Conservation (phyloP, 1,139 yeast genomes). For the Meyerozyma carpophila region DNA sequence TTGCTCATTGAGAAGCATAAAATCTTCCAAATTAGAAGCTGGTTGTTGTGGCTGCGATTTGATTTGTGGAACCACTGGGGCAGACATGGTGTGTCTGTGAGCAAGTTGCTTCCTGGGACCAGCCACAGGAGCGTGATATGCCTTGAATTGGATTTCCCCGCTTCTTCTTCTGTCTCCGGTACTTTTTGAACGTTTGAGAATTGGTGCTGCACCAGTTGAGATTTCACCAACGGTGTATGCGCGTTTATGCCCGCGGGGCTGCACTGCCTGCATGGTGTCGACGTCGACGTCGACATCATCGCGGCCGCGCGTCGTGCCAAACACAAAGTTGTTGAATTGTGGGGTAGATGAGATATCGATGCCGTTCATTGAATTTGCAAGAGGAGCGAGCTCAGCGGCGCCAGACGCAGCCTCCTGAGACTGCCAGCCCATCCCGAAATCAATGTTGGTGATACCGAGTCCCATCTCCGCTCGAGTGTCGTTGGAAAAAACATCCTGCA, state of each 20-base stretch:
- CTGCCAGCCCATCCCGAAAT: slow-evolving; percentile 4
- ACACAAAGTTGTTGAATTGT: background rate
- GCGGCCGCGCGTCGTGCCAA: background rate
- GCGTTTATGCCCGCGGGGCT: slow-evolving; percentile 1
- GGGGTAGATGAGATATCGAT: background rate
- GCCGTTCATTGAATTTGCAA: background rate
- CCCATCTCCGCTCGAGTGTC: slow-evolving; percentile 1
- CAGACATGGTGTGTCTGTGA: slow-evolving; percentile 20
- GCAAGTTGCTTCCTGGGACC: slow-evolving; percentile 14
- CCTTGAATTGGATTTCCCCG: slow-evolving; percentile 33
- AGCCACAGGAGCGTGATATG: slow-evolving; percentile 30
- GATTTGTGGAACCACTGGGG: slow-evolving; percentile 11
- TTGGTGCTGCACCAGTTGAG: slow-evolving; percentile 1
- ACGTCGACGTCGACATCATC: background rate
- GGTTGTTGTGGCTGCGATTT: slow-evolving; percentile 1
- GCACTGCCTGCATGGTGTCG: background rate
- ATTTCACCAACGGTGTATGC: background rate
- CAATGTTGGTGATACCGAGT: slow-evolving; percentile 16
- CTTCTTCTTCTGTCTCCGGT: slow-evolving; percentile 18
- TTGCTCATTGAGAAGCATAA: slow-evolving; percentile 28
- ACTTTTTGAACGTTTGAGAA: slow-evolving; percentile 22
- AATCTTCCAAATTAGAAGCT: slow-evolving; percentile 21
- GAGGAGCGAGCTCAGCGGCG: slow-evolving; percentile 1
- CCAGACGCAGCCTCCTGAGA: slow-evolving; percentile 1
- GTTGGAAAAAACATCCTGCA: slow-evolving; percentile 4